phyloP scores from a whole-genome alignment of 1,284 basidiomycete species.

The Cerioporus squamosus region DNA sequence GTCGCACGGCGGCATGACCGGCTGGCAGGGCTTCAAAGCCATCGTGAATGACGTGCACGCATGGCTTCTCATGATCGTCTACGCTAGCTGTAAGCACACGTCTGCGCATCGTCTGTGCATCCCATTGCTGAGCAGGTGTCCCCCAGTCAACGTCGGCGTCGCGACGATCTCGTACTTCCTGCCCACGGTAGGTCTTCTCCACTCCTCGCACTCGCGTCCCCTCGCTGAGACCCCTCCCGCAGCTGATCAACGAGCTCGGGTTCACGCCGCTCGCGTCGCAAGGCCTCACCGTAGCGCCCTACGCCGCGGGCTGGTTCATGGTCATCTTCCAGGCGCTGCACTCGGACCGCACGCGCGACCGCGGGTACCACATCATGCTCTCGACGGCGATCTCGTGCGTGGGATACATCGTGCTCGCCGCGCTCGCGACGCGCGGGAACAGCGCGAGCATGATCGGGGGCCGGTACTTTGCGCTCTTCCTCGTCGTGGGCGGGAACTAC shows the following conservation, averaged over 20 bases:
- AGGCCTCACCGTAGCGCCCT: constrained; percentile 59
- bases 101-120: too few species aligned
- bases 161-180: constrained; percentile 60
- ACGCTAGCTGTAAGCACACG: too few species aligned
- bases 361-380: constrained; percentile 58
- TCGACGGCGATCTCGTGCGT: constrained; percentile 47
- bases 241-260: constrained; percentile 58
- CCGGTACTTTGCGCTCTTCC: constrained; percentile 58
- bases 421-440: constrained; percentile 47
- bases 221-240: neutral
- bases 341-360: constrained; percentile 53
- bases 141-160: constrained; percentile 56
- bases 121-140: neutral
- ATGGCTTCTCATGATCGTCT: constrained; percentile 52
- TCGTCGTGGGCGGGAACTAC: constrained; percentile 57
- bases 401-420: constrained; percentile 58
- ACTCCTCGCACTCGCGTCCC: neutral
- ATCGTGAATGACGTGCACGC: constrained; percentile 51
- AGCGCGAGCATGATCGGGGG: constrained; percentile 41
- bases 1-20: constrained; percentile 59
- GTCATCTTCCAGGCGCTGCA: constrained; percentile 57
- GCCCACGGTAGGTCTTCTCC: constrained; percentile 45
- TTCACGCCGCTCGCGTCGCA: constrained; percentile 59
- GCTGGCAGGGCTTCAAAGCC: constrained; percentile 57
- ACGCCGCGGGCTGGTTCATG: constrained; percentile 57